Percentiles rank a stretch among this genome's conserved stretches.
phyloP scores from a whole-genome alignment of 768 basidiomycete species.

The Suillus lakei region DNA sequence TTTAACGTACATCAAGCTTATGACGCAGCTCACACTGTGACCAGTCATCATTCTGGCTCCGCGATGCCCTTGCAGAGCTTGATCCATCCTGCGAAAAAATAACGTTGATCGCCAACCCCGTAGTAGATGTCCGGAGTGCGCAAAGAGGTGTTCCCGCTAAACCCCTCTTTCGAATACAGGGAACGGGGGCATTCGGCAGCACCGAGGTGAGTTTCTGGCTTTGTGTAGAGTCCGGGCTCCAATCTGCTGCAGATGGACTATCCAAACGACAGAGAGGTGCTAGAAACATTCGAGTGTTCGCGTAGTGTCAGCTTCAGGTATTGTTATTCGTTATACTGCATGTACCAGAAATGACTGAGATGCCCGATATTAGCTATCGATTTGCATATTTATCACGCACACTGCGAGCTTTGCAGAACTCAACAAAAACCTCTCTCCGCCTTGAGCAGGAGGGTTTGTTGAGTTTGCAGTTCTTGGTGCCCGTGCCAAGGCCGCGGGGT shows the following conservation, averaged over 20 bases:
- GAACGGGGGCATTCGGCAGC: constrained; percentile 80
- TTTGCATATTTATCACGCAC: constrained; percentile 78
- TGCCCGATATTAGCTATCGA: constrained; percentile 63
- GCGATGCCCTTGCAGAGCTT: constrained; percentile 89
- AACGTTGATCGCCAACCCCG: constrained; percentile 80
- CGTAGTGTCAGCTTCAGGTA: constrained; percentile 74
- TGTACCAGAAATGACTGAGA: neutral
- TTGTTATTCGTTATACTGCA: neutral
- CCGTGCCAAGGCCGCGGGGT: constrained; percentile 44
- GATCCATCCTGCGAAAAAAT: constrained; percentile 88
- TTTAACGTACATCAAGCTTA: constrained; percentile 1
- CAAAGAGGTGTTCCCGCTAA: constrained; percentile 34
- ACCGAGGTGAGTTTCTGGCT: constrained; percentile 63
- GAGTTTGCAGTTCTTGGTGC: constrained; percentile 91
- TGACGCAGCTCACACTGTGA: neutral
- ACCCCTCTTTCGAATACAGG: constrained; percentile 81
- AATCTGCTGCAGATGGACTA: constrained; percentile 80
- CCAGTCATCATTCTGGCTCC: constrained; percentile 84
- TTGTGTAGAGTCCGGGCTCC: neutral
- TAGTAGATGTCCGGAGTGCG: constrained; percentile 33
- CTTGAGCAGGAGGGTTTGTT: constrained; percentile 84
- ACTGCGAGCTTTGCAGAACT: constrained; percentile 76
- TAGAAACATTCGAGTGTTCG: constrained; percentile 88
- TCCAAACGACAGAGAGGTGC: constrained; percentile 88
- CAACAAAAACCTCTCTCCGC: constrained; percentile 86